Evolutionary conservation across 352 stramenopile genomes (phyloP), one percentile per base, ranked within the genome.

Genomic region (Pelagophyceae sp.): DNA sequence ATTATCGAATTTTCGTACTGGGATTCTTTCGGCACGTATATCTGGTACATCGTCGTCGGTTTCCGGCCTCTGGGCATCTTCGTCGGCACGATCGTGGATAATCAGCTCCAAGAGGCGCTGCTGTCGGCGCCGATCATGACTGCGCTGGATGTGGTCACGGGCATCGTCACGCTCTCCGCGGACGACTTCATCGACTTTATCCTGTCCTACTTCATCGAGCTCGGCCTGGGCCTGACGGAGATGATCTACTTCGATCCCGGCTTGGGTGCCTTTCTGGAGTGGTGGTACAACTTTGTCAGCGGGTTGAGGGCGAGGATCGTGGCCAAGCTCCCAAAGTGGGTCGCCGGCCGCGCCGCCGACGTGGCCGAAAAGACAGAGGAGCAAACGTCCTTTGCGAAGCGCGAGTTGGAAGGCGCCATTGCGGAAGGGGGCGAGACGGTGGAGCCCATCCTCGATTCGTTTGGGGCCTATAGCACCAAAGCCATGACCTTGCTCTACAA

Each of bases 151-250:
- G 82, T 98, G 32, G 89, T 97, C 0, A 87, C 93, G 74, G 90
- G 87, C 5, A 88, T 98, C 31, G 94, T 98, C 79, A 97, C 92
- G 0, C 96, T 99, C 78, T 94, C 91, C 11, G 92, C 94, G 15
- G 91, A 92, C 65, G 92, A 99, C 80, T 98, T 99, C 82, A 83
- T 94, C 35, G 95, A 98, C 83, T 98, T 98, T 80, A 87, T 98
- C 25, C 85, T 98, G 50, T 93, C 90, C 5, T 97, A 94, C 77
- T 92, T 96, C 40, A 88, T 98, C 1, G 90, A 96, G 32, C 96
- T 98, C 78, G 94, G 93, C 11, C 93, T 98, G 72, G 92, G 97
- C 80, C 81, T 98, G n/a, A 79, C 97, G 19, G 93, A 90, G 80
- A 82, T 90, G 11, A 89, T 98, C 45, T 98, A 98, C 80, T 83